Evolutionary conservation across 371 early-diverging fungal species (phyloP), one percentile per base, ranked within the genome.

Genomic region (Lichtheimia hyalospora): DNA sequence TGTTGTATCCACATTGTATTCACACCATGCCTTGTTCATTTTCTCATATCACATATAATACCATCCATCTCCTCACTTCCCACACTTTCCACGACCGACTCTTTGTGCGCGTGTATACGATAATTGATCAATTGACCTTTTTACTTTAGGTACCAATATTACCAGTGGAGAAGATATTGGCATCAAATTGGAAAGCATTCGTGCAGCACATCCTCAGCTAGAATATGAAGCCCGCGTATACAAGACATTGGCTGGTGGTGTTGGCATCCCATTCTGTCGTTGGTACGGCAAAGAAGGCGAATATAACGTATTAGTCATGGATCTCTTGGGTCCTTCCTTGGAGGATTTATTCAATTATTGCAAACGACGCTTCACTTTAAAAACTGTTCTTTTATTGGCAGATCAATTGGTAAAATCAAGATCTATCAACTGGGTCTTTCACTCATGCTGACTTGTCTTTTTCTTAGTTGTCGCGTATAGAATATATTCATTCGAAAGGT

Each of bases 301-400:
- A 61, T 96, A 91, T 82, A 92, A 95, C 77, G 92, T 93, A 69
- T 87, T 97, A 89, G 95, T 99, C 25, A 92, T 99, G 77, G 99
- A 99, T 77, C 85, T 99, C 24, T 87, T 99, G 46, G 99, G 99
- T 3, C 97, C 97, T 8, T 93, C 94, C 63, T 85, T 99, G 69
- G 99, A 99, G 74, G 97, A 99, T 79, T 84, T 99, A 49, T 99
- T 99, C 85, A 96, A 96, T 75, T 95, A 94, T 75, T 97, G 98
- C 81, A 91, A 94, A 65, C 89, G 98, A 58, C 92, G 93, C 68
- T 99, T 99, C 76, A 90, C 93, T 21, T 82, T 99, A 20, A 99
- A 99, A 78, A 99, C 99, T 10, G 98, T 99, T 3, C 77, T 99
- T 39, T 79, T 99, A 62, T 84, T 99, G n/a, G 99, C 97, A 41